Evolutionary conservation across 441 rosid species (phyloP).

Genomic region (Kokia cookei): DNA sequence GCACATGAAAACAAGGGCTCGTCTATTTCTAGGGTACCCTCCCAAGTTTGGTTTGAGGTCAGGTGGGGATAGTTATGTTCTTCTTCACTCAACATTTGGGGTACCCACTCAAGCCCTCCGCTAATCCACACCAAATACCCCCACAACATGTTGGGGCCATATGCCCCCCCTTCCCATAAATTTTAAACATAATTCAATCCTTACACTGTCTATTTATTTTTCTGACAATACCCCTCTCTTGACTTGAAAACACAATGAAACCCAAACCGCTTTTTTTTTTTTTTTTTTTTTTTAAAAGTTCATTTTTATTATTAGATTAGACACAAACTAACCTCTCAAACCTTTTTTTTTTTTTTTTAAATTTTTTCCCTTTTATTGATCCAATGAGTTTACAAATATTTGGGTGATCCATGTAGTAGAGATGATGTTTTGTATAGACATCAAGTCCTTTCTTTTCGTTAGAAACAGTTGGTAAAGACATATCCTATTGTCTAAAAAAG

Average conservation of each 20-base stretch:
- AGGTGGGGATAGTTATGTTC: constrained; percentile 55
- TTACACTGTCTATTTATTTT: neutral
- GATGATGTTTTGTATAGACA: neutral
- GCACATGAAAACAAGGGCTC: constrained; percentile 85
- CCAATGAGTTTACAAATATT: neutral
- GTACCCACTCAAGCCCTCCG: constrained; percentile 36
- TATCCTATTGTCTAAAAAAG: neutral
- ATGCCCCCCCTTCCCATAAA: constrained; percentile 41
- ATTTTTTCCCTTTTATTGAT: neutral
- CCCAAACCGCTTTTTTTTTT: neutral
- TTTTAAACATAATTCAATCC: constrained; percentile 14
- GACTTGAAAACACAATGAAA: neutral
- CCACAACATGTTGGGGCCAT: constrained; percentile 64
- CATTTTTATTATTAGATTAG: neutral
- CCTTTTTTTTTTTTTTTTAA: neutral
- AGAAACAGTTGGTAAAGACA: neutral
- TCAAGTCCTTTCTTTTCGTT: neutral
- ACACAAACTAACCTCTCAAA: constrained; percentile 4
- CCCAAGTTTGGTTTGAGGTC: constrained; percentile 12
- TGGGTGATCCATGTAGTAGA: neutral
- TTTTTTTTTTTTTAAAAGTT: neutral
- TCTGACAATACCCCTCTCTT: neutral
- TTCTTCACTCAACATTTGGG: constrained; percentile 44
- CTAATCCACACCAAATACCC: constrained; percentile 65
- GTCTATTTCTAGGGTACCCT: constrained; percentile 47